These are phyloP conservation scores for Oryza australiensis DNA, from an alignment of 176 grass and related monocot species.

Conservation along the genomic window DNA sequence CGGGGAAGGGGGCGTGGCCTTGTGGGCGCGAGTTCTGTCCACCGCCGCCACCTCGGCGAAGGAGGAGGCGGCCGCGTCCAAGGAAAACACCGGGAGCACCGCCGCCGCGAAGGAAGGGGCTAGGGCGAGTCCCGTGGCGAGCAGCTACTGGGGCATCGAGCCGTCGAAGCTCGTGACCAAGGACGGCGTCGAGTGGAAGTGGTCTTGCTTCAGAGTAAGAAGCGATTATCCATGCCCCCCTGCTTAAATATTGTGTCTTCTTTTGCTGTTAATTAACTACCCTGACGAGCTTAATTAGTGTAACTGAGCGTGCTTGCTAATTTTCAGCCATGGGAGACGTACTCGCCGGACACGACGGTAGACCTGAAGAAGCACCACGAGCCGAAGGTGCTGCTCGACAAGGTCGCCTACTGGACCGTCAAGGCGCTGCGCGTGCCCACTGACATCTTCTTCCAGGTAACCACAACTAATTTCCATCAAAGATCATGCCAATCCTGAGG, in stretches of 20 bases:
- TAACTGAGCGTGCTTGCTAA: conserved; percentile 7
- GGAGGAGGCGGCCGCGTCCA: conserved; percentile 42
- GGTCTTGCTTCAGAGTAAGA: conserved; percentile 79
- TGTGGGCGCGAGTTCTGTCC: conserved; percentile 47
- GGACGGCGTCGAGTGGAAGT: conserved; percentile 82
- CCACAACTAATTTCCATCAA: not conserved
- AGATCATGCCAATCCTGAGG: not conserved
- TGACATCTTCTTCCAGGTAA: conserved; percentile 79
- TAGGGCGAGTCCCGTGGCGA: conserved; percentile 25
- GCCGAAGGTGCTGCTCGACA: conserved; percentile 63
- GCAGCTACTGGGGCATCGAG: conserved; percentile 80
- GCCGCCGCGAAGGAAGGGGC: conserved; percentile 13
- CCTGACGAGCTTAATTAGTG: not conserved
- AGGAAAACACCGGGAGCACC: conserved; percentile 24
- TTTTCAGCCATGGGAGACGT: conserved; percentile 77
- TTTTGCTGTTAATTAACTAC: not conserved
- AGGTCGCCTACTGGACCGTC: conserved; percentile 68
- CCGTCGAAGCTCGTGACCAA: conserved; percentile 52
- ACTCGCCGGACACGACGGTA: conserved; percentile 59
- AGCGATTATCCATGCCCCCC: too few species aligned
- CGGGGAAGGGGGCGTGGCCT: not conserved
- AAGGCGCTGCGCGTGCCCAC: conserved; percentile 70
- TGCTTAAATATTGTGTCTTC: too few species aligned
- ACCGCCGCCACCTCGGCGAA: conserved; percentile 38
- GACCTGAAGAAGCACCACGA: conserved; percentile 71